Conservation (phyloP, 75 land plant genomes). For the Isoetes taiwanensis region DNA sequence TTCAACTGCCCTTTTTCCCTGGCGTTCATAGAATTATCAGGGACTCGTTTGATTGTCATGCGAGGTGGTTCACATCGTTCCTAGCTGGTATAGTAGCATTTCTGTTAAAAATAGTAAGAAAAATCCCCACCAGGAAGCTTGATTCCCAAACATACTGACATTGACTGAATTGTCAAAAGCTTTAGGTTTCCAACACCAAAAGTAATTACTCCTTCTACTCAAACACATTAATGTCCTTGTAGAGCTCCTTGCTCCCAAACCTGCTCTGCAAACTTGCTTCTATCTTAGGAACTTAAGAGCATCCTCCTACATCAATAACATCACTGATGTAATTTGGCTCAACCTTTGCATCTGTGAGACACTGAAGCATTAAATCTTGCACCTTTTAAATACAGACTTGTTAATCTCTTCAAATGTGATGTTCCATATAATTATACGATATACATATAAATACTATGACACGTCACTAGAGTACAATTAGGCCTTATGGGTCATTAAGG, state of each 20-base stretch:
- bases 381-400: constrained; percentile 24
- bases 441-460: too few species aligned
- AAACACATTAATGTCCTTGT: constrained; percentile 29
- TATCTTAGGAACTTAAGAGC: constrained; percentile 42
- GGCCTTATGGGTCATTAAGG: too few species aligned
- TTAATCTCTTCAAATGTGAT: constrained; percentile 49
- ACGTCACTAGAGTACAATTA: too few species aligned
- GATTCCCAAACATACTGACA: constrained; percentile 43
- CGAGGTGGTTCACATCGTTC: constrained; percentile 38
- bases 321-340: constrained; percentile 25
- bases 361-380: constrained; percentile 30
- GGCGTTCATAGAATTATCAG: constrained; percentile 52
- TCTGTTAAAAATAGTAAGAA: constrained; percentile 34
- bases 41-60: constrained; percentile 34
- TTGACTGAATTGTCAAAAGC: constrained; percentile 49
- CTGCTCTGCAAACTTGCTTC: constrained; percentile 21
- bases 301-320: constrained; percentile 59
- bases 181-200: constrained; percentile 43
- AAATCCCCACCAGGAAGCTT: constrained; percentile 25
- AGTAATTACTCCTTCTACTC: constrained; percentile 63
- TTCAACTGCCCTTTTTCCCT: constrained; percentile 24
- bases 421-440: too few species aligned
- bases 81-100: constrained; percentile 44
- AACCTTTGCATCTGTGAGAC: constrained; percentile 45
- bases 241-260: constrained; percentile 16